Evolutionary conservation across 2,329 filamentous ascomycete species (phyloP).

Genomic region (Venturia effusa): DNA sequence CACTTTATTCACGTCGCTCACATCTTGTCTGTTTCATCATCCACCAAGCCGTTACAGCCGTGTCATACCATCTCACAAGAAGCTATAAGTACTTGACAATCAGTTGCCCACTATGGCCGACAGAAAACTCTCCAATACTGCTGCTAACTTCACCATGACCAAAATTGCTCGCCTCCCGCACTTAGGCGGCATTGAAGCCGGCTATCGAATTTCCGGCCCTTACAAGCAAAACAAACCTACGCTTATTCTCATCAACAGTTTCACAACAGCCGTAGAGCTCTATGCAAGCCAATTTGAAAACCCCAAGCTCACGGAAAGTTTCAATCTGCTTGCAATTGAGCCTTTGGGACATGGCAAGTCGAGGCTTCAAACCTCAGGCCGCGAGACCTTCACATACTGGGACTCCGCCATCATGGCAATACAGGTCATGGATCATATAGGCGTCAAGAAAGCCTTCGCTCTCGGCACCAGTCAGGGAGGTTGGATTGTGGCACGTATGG

Average conservation of each 20-base stretch:
- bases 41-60: background rate
- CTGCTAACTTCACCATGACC: background rate
- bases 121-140: constrained; percentile 16
- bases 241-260: constrained; percentile 40
- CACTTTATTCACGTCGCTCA: background rate
- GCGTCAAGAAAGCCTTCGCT: constrained; percentile 34
- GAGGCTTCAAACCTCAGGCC: constrained; percentile 19
- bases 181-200: constrained; percentile 38
- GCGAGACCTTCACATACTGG: constrained; percentile 44
- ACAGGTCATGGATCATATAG: constrained; percentile 29
- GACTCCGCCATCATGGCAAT: constrained; percentile 38
- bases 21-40: background rate
- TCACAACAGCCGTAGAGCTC: constrained; percentile 38
- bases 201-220: constrained; percentile 31
- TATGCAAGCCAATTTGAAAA: constrained; percentile 32
- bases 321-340: constrained; percentile 45
- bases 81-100: background rate
- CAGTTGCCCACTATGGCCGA: background rate
- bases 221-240: constrained; percentile 36
- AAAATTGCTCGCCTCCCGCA: constrained; percentile 35
- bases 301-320: constrained; percentile 22
- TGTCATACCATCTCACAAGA: background rate
- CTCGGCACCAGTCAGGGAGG: constrained; percentile 44
- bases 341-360: constrained; percentile 43
- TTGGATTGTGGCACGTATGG: constrained; percentile 42